Conservation (phyloP, 2,329 filamentous ascomycete species). For the Colletotrichum tropicale region DNA sequence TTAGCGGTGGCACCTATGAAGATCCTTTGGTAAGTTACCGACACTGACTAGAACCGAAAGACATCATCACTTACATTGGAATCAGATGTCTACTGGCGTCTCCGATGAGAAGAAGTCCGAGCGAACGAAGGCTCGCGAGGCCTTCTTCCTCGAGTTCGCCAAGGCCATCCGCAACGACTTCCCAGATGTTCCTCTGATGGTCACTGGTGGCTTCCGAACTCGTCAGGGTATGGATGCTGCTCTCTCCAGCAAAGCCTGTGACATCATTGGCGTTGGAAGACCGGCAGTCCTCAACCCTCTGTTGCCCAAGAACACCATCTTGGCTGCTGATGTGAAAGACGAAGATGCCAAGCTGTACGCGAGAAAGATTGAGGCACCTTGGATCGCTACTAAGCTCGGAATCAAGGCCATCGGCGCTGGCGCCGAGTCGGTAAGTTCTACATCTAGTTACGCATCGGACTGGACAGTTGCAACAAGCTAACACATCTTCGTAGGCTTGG, state of each 20-base stretch:
- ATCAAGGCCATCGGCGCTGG: conserved; percentile 24
- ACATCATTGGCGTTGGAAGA: conserved; percentile 44
- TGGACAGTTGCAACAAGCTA: not conserved
- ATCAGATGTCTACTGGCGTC: not conserved
- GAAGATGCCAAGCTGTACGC: conserved; percentile 35
- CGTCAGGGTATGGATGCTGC: conserved; percentile 45
- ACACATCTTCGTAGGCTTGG: not conserved
- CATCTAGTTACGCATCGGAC: not conserved
- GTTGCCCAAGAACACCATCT: conserved; percentile 37
- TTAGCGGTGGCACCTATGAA: conserved; percentile 68
- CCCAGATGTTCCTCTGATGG: conserved; percentile 51
- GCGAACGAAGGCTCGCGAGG: conserved; percentile 61
- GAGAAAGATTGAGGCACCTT: conserved; percentile 26
- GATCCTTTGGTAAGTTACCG: conserved; percentile 44
- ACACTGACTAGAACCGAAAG: not conserved
- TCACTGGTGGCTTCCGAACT: conserved; percentile 68
- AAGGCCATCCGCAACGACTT: conserved; percentile 50
- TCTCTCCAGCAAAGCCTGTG: conserved; percentile 39
- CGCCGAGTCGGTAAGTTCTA: conserved; percentile 23
- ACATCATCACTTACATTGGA: conserved; percentile 28
- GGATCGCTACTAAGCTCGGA: conserved; percentile 27
- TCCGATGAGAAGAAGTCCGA: conserved; percentile 33
- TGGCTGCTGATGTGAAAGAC: conserved; percentile 37
- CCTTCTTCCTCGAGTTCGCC: conserved; percentile 73
- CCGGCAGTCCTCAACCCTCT: conserved; percentile 41